Base-by-base conservation (phyloP, 768 basidiomycete species). In the Mycena alexandri region DNA sequence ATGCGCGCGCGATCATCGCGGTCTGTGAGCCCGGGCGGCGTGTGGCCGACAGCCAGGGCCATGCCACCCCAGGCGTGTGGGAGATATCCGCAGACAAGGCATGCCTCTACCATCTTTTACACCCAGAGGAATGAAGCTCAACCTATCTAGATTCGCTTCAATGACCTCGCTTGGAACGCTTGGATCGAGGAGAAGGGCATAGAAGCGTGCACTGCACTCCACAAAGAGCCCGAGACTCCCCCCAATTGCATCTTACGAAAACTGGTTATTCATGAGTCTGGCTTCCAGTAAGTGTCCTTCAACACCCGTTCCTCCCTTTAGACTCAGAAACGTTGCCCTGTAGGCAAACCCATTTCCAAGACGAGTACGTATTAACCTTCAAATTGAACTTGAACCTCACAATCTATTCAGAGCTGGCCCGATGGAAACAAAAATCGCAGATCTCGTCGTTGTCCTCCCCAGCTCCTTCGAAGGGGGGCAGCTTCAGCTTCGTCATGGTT, bases 371-470 rank as follows among this genome's bases (percentile, higher is more conserved):
- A 34, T 29, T 29, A 29, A 29, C 38, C 10, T 29, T 25, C 11
- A 11, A 43, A 10, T 14, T 42, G 29, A 29, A 29, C 29, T 29
- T 6, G 29, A 29, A 6, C 29, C 12, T 34, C n/a, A 13, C 44
- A 3, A 19, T 21, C 1, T 5, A 19, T 22, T 46, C 46, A 44
- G 51, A 43, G 13, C 38, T 46, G 29, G 22, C 38, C 34, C 7
- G 8, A 21, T 44, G 13, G 13, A 47, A 10, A 24, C 4, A 3
- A 58, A 58, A 47, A 36, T 58, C 1, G 57, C 17, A 36, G 42
- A 33, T 47, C 24, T 58, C 7, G n/a, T 36, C n/a, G 51, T 66
- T 29, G n/a, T 66, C 16, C 65, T 66, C 33, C 65, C 65, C 14
- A 41, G 65, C 38, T 5, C 36, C 0, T 55, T 55, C 34, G 50